phyloP scores from a whole-genome alignment of 179 eudicot species.

The Corrigiola litoralis region DNA sequence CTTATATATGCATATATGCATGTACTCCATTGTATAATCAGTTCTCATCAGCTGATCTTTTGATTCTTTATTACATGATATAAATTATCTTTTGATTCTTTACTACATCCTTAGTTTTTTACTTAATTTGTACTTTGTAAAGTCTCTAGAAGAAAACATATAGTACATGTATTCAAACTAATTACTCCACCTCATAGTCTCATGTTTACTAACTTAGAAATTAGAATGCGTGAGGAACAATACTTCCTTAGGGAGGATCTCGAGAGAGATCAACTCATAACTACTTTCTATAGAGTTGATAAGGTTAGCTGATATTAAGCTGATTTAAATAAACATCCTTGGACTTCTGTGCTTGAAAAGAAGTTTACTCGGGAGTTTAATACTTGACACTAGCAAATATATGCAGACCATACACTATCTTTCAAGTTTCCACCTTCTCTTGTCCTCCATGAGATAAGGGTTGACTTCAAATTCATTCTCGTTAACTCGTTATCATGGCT shows the following conservation, averaged over 20 bases:
- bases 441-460: not conserved
- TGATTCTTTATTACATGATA: no score
- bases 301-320: slow-evolving; percentile 21
- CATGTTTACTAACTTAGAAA: slow-evolving; percentile 15
- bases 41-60: no score
- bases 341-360: slow-evolving; percentile 8
- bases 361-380: no score
- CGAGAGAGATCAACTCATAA: no score
- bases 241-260: slow-evolving; percentile 3
- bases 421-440: not conserved
- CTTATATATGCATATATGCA: no score
- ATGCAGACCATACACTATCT: no score
- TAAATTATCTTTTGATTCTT: no score
- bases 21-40: no score
- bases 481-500: not conserved
- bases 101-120: slow-evolving; percentile 2
- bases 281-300: slow-evolving; percentile 29
- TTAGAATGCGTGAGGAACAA: slow-evolving; percentile 24
- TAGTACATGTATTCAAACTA: no score
- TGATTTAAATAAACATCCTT: slow-evolving; percentile 7
- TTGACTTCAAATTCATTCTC: slow-evolving; percentile 3
- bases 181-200: slow-evolving; percentile 11
- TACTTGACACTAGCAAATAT: no score
- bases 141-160: slow-evolving; percentile 12
- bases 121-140: slow-evolving; percentile 11